Evolutionary conservation across 1,284 basidiomycete genomes (phyloP).

Genomic region (Sporisorium sorghi): DNA sequence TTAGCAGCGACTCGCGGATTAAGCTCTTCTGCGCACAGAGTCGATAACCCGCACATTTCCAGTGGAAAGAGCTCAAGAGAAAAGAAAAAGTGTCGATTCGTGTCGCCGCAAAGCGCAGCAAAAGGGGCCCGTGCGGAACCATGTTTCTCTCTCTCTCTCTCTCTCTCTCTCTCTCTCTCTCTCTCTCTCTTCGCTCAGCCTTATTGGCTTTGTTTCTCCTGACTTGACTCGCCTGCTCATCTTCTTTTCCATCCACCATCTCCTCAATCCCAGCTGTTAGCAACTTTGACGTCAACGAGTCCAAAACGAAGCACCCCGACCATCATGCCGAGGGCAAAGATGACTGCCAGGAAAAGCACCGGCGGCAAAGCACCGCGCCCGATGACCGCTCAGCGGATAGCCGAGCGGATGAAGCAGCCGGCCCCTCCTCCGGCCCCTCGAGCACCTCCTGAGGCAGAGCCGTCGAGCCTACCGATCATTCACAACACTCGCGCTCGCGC

Average conservation of each 20-base stretch:
- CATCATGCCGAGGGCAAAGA: constrained; percentile 7
- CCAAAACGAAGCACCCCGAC: too few species aligned
- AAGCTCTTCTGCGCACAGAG: neutral
- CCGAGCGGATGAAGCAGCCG: too few species aligned
- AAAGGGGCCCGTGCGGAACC: neutral
- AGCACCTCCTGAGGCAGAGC: neutral
- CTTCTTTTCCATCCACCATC: neutral
- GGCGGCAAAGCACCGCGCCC: constrained; percentile 10
- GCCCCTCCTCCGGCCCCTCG: too few species aligned
- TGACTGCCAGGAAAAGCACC: constrained; percentile 2
- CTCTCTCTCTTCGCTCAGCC: neutral
- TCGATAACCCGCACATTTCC: neutral
- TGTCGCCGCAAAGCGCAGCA: constrained; percentile 1
- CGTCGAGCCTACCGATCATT: neutral
- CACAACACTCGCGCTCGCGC: neutral
- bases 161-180: too few species aligned
- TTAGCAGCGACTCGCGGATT: too few species aligned
- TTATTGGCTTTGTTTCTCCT: neutral
- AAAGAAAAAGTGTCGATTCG: constrained; percentile 1
- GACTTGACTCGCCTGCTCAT: neutral
- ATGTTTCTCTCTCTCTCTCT: neutral
- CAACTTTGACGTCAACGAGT: too few species aligned
- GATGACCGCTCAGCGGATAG: too few species aligned
- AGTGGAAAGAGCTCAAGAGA: neutral
- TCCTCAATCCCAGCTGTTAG: neutral